Percentiles rank a stretch among this genome's conserved stretches.
Conservation (phyloP, 306 rosid species). For the Cicer bijugum region DNA sequence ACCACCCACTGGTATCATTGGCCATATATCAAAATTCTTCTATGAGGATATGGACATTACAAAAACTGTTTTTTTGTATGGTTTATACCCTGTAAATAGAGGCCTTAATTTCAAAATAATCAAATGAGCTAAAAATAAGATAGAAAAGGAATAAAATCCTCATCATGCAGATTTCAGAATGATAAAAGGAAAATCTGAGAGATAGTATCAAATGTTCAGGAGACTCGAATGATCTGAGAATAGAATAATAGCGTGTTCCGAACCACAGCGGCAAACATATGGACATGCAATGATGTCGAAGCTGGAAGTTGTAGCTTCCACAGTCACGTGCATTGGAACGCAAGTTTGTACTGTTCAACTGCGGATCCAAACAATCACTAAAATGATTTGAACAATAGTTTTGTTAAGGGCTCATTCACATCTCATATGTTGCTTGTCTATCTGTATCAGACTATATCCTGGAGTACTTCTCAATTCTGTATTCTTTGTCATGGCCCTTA, state of each 20-base stretch:
- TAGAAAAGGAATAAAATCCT: slow-evolving; percentile 4
- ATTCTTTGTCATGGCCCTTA: slow-evolving; percentile 47
- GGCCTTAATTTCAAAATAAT: background rate
- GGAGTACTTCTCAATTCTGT: slow-evolving; percentile 45
- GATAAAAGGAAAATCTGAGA: background rate
- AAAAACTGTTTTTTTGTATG: background rate
- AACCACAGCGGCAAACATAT: too few relatives aligned
- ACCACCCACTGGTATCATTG: background rate
- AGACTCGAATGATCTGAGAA: background rate
- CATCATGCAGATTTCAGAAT: slow-evolving; percentile 7
- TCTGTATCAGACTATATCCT: slow-evolving; percentile 54
- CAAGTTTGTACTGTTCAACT: too few relatives aligned
- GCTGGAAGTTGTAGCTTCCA: too few relatives aligned
- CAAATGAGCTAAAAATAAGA: background rate
- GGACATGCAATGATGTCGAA: too few relatives aligned
- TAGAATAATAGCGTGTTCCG: background rate
- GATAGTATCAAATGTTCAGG: slow-evolving; percentile 2
- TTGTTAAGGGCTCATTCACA: slow-evolving; percentile 36
- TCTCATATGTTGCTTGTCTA: slow-evolving; percentile 14
- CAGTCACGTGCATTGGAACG: too few relatives aligned
- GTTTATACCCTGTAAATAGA: background rate
- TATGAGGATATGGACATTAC: background rate
- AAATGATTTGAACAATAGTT: slow-evolving; percentile 7
- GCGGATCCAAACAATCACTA: too few relatives aligned
- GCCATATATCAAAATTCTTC: slow-evolving; percentile 28